Conservation (phyloP, 345 rosid species). For the Lagerstroemia speciosa region DNA sequence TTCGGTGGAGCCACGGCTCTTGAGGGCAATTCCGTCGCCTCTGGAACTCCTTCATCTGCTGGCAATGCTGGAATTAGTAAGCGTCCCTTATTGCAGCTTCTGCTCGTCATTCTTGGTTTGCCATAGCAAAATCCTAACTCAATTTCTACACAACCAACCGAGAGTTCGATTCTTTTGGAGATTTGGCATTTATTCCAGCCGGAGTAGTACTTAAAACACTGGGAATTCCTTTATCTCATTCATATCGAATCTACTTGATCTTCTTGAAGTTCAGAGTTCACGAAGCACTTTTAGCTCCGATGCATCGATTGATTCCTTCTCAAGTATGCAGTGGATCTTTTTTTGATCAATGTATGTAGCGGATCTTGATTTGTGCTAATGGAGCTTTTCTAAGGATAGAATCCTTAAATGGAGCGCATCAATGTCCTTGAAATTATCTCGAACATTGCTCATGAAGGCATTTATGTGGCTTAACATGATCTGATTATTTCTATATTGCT, state of each 20-base stretch:
- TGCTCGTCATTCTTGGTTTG: neutral
- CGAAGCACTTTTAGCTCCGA: neutral
- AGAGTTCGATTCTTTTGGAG: neutral
- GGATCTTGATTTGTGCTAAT: neutral
- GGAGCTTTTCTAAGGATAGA: neutral
- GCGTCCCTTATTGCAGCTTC: conserved; percentile 11
- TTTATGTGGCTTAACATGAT: neutral
- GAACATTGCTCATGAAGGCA: neutral
- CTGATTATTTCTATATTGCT: conserved; percentile 13
- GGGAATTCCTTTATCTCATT: too few species aligned
- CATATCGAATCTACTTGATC: neutral
- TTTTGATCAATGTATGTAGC: too few species aligned
- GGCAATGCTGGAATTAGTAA: conserved; percentile 98
- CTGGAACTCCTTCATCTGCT: conserved; percentile 89
- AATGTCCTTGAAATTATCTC: neutral
- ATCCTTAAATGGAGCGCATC: neutral
- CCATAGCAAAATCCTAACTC: neutral
- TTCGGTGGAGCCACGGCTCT: conserved; percentile 97
- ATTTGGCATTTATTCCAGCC: neutral
- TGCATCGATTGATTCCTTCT: neutral
- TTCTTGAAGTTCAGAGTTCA: neutral
- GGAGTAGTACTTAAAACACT: neutral
- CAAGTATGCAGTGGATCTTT: neutral
- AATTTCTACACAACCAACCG: neutral
- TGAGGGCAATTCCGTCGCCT: conserved; percentile 84